phyloP scores from a whole-genome alignment of 345 rosid species.

The Populus ilicifolia region DNA sequence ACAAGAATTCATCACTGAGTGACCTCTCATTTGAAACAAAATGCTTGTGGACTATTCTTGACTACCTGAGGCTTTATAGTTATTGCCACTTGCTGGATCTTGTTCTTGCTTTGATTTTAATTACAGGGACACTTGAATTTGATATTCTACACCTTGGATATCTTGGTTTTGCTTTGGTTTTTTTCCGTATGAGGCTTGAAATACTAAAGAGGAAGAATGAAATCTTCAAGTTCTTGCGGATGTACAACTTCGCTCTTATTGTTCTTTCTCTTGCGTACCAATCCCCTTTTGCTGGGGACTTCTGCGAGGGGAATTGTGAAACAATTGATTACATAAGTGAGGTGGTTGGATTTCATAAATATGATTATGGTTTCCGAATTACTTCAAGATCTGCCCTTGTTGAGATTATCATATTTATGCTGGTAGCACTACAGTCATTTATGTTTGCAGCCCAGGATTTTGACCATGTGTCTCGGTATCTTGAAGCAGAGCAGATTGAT shows the following conservation, averaged over 20 bases:
- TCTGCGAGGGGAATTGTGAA: constrained; percentile 29
- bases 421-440: constrained; percentile 42
- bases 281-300: constrained; percentile 37
- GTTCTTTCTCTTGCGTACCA: constrained; percentile 47
- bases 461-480: constrained; percentile 38
- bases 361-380: constrained; percentile 47
- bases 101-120: constrained; percentile 39
- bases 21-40: constrained; percentile 43
- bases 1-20: constrained; percentile 27
- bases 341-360: constrained; percentile 43
- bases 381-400: constrained; percentile 48
- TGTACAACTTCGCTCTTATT: constrained; percentile 41
- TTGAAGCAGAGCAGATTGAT: constrained; percentile 44
- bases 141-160: constrained; percentile 59
- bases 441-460: constrained; percentile 41
- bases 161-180: constrained; percentile 47
- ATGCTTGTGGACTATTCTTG: constrained; percentile 41
- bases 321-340: constrained; percentile 25
- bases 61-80: constrained; percentile 40
- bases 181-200: constrained; percentile 46
- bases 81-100: constrained; percentile 45
- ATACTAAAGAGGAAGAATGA: constrained; percentile 37
- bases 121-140: constrained; percentile 60
- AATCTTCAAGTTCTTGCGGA: constrained; percentile 40
- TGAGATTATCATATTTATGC: constrained; percentile 45